A percentile compares a stretch with the other conserved stretches of the same genome.
Evolutionary conservation across 306 rosid species (phyloP).

Genomic region (Quercus wislizeni): DNA sequence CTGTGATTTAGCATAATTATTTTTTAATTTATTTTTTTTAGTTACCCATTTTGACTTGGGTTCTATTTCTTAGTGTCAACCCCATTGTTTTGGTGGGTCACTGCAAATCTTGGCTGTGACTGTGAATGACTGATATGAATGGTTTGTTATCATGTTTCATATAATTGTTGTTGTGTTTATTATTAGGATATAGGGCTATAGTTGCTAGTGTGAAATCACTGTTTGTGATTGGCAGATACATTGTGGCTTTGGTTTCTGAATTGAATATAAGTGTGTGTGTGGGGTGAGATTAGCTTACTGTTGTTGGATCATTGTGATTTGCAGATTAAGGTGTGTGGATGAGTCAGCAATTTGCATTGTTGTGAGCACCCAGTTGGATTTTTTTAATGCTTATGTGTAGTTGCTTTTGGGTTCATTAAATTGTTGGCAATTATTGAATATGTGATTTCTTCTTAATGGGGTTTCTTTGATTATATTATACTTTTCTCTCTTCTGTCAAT

Average conservation of each 20-base stretch:
- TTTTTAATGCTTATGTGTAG: not conserved
- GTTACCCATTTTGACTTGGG: constrained; percentile 32
- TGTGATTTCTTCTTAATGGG: not conserved
- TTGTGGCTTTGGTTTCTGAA: not conserved
- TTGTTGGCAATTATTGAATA: not conserved
- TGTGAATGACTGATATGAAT: not conserved
- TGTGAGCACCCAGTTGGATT: constrained; percentile 3
- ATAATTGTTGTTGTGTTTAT: not conserved
- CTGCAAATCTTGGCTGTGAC: constrained; percentile 26
- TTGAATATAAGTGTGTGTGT: not conserved
- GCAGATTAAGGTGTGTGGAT: too few species aligned
- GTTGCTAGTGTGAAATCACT: constrained; percentile 27
- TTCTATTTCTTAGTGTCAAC: constrained; percentile 29
- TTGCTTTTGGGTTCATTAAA: not conserved
- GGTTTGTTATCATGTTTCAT: constrained; percentile 3
- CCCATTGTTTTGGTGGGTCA: constrained; percentile 31
- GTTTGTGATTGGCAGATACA: constrained; percentile 13
- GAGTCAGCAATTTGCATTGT: constrained; percentile 3
- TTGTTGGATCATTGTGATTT: not conserved
- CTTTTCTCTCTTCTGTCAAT: not conserved
- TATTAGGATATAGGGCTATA: not conserved
- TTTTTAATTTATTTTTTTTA: constrained; percentile 8
- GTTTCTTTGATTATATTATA: not conserved
- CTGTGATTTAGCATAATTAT: constrained; percentile 24
- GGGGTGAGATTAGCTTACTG: constrained; percentile 8